A percentile compares a stretch with the other conserved stretches of the same genome.
phyloP scores from a whole-genome alignment of 2,329 filamentous ascomycete genomes.

The Chaetomiaceae sp. region DNA sequence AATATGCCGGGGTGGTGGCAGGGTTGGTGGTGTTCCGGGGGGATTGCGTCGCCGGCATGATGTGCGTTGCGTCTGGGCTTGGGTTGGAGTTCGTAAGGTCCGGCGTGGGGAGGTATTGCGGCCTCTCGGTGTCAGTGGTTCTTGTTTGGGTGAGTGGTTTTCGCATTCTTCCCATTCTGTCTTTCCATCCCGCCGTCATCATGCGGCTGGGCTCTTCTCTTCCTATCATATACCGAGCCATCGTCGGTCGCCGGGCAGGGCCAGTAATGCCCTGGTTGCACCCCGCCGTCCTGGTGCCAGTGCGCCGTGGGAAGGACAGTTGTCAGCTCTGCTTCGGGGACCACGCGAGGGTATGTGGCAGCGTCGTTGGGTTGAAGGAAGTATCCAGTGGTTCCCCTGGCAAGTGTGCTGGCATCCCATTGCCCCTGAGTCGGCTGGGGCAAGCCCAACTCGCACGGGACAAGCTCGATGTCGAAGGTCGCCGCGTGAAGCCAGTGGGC shows the following conservation, averaged over 20 bases:
- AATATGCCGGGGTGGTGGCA: too few relatives aligned
- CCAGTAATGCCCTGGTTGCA: not conserved
- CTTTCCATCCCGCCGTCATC: not conserved
- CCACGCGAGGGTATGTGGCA: not conserved
- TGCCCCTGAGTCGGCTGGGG: not conserved
- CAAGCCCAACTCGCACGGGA: not conserved
- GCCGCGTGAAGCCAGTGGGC: not conserved
- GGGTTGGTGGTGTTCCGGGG: too few relatives aligned
- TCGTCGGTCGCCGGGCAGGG: not conserved
- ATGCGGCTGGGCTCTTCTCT: not conserved
- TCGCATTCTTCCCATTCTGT: not conserved
- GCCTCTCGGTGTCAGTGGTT: not conserved
- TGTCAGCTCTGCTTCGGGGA: not conserved
- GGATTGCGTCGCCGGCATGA: not conserved
- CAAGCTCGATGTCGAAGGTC: not conserved
- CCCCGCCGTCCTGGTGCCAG: not conserved
- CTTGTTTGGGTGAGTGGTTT: not conserved
- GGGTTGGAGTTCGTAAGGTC: too few relatives aligned
- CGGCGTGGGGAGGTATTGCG: not conserved
- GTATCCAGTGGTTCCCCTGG: not conserved
- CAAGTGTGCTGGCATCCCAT: too few relatives aligned
- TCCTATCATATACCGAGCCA: not conserved
- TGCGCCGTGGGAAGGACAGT: not conserved
- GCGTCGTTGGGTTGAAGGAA: not conserved
- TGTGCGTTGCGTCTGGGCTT: not conserved